Percentiles rank a stretch among this genome's conserved stretches.
These are phyloP conservation scores for Aspergillus melleus DNA, from an alignment of 2,329 filamentous ascomycete species.

Conservation along the genomic window DNA sequence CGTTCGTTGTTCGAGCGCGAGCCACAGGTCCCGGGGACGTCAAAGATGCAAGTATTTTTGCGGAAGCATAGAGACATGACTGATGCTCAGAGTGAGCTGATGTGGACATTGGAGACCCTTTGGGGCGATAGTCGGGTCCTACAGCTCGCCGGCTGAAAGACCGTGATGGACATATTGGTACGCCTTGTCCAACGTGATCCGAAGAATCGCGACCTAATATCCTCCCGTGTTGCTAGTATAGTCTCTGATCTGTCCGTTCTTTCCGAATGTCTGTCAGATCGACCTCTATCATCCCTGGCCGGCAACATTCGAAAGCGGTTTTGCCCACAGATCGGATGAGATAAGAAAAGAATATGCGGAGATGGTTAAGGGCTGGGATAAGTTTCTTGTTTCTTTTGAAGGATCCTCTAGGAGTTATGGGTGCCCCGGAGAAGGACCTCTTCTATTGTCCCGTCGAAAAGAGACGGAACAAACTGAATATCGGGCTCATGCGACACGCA, in stretches of 20 bases:
- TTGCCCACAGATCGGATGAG: slow-evolving; percentile 17
- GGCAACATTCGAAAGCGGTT: slow-evolving; percentile 36
- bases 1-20: slow-evolving; percentile 13
- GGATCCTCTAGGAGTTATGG: slow-evolving; percentile 23
- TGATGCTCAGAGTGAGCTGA: not conserved
- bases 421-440: slow-evolving; percentile 37
- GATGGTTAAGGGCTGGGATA: not conserved
- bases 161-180: slow-evolving; percentile 52
- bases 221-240: slow-evolving; percentile 33
- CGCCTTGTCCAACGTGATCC: slow-evolving; percentile 44
- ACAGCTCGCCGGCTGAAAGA: slow-evolving; percentile 35
- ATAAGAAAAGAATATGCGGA: slow-evolving; percentile 3
- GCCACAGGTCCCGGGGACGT: not conserved
- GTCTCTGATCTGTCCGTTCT: slow-evolving; percentile 52
- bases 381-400: not conserved
- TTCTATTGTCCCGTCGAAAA: slow-evolving; percentile 54
- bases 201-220: slow-evolving; percentile 39
- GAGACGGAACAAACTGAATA: slow-evolving; percentile 47
- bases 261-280: slow-evolving; percentile 48
- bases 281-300: slow-evolving; percentile 53
- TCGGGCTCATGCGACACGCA: slow-evolving; percentile 46
- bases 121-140: slow-evolving; percentile 35
- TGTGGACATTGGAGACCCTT: slow-evolving; percentile 11
- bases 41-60: not conserved
- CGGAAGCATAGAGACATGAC: not conserved